phyloP scores from a whole-genome alignment of 352 stramenopile species.

The Thalassiosira livingstoniorum region DNA sequence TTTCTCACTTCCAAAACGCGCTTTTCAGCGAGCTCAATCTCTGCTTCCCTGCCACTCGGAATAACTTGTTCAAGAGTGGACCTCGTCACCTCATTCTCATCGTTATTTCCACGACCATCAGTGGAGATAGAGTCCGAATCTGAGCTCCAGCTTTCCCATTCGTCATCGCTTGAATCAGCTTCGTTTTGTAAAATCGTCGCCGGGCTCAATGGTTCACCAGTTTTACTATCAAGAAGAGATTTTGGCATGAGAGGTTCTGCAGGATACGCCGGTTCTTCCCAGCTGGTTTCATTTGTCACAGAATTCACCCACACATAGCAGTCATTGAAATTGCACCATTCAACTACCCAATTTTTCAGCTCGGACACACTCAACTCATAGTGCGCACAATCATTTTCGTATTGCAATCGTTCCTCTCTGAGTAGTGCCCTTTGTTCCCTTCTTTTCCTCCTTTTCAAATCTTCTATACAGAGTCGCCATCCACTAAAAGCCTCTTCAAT shows the following conservation, averaged over 20 bases:
- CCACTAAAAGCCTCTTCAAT: constrained; percentile 48
- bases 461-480: constrained; percentile 39
- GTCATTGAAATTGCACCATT: constrained; percentile 66
- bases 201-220: constrained; percentile 14
- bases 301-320: constrained; percentile 48
- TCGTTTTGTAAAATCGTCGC: constrained; percentile 13
- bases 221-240: constrained; percentile 21
- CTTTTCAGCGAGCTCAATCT: constrained; percentile 38
- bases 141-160: background rate
- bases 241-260: constrained; percentile 17
- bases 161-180: constrained; percentile 22
- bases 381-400: constrained; percentile 41
- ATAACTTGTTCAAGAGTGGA: background rate
- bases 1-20: constrained; percentile 28
- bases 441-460: constrained; percentile 29
- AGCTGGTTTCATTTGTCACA: constrained; percentile 31
- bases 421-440: constrained; percentile 22
- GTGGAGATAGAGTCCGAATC: no score
- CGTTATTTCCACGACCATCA: no score
- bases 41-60: constrained; percentile 15
- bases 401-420: constrained; percentile 40
- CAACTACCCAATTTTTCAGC: background rate
- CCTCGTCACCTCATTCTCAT: no score
- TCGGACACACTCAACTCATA: constrained; percentile 44
- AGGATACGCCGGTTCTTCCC: constrained; percentile 37